These are phyloP conservation scores for Chaetomium tenue DNA, from an alignment of 495 filamentous ascomycete species.

Conservation along the genomic window DNA sequence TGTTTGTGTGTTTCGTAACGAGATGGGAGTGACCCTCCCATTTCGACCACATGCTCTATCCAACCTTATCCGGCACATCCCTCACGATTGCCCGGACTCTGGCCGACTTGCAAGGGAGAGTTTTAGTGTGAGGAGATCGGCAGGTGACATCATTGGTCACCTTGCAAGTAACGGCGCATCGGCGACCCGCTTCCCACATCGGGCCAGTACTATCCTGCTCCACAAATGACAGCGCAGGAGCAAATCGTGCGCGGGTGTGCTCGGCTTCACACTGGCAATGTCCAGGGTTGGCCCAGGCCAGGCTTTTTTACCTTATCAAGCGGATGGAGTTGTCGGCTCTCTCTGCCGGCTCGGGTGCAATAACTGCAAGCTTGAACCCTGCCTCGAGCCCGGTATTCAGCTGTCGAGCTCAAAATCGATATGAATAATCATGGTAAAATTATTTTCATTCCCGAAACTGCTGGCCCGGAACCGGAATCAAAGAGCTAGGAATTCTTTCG, in stretches of 20 bases:
- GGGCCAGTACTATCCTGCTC: slow-evolving; percentile 23
- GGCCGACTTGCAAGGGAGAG: not conserved
- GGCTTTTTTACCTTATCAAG: not conserved
- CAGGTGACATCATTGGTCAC: slow-evolving; percentile 34
- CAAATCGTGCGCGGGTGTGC: not conserved
- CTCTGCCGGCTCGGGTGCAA: not conserved
- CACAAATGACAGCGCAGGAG: slow-evolving; percentile 23
- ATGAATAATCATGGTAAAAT: no score
- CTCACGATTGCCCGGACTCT: not conserved
- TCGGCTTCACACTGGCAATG: no score
- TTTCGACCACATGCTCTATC: not conserved
- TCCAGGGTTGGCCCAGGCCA: not conserved
- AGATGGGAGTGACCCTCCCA: not conserved
- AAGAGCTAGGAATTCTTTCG: not conserved
- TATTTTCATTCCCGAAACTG: no score
- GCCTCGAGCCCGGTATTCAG: no score
- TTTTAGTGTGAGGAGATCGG: slow-evolving; percentile 15
- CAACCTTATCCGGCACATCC: not conserved
- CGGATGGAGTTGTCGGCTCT: not conserved
- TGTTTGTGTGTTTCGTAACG: not conserved
- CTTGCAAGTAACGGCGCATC: slow-evolving; percentile 1
- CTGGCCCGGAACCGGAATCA: not conserved
- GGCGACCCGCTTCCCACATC: slow-evolving; percentile 19
- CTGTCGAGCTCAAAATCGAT: no score
- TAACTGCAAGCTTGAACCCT: not conserved